phyloP scores from a whole-genome alignment of 2,329 filamentous ascomycete species.

The Fusarium sublunatum region DNA sequence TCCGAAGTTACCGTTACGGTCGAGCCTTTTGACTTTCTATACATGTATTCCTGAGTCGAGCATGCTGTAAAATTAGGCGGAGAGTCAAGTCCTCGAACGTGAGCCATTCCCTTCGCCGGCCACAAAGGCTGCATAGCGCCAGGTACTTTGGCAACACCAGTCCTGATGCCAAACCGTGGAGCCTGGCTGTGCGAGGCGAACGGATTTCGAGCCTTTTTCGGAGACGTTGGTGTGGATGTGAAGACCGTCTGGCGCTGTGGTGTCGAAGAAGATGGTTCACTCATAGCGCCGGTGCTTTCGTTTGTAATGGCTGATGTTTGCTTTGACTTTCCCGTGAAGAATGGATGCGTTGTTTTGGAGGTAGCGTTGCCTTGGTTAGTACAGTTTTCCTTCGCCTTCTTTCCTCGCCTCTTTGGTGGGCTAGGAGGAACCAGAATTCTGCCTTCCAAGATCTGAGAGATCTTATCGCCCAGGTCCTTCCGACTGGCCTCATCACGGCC shows the following conservation, averaged over 20 bases:
- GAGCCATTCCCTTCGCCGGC: slow-evolving; percentile 73
- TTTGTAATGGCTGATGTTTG: slow-evolving; percentile 34
- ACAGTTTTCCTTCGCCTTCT: slow-evolving; percentile 41
- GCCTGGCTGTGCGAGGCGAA: slow-evolving; percentile 48
- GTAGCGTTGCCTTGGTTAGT: slow-evolving; percentile 34
- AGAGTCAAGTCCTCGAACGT: slow-evolving; percentile 65
- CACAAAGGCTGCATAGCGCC: slow-evolving; percentile 76
- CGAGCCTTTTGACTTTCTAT: slow-evolving; percentile 64
- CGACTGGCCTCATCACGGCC: slow-evolving; percentile 60
- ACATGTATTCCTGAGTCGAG: slow-evolving; percentile 7
- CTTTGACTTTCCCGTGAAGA: slow-evolving; percentile 55
- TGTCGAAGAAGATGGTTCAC: slow-evolving; percentile 43
- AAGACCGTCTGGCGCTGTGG: slow-evolving; percentile 60
- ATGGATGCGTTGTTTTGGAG: slow-evolving; percentile 55
- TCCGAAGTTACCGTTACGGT: slow-evolving; percentile 53
- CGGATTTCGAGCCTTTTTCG: slow-evolving; percentile 54
- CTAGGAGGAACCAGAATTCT: slow-evolving; percentile 43
- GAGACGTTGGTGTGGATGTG: slow-evolving; percentile 65
- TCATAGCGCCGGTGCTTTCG: slow-evolving; percentile 30
- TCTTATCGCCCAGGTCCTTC: slow-evolving; percentile 65
- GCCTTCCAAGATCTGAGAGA: slow-evolving; percentile 69
- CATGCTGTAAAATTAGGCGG: background rate
- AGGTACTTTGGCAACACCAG: slow-evolving; percentile 67
- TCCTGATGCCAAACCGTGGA: slow-evolving; percentile 59
- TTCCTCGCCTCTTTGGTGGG: slow-evolving; percentile 44